These are phyloP conservation scores for Erythrobasidium yunnanense DNA, from an alignment of 768 basidiomycete species.

Conservation along the genomic window DNA sequence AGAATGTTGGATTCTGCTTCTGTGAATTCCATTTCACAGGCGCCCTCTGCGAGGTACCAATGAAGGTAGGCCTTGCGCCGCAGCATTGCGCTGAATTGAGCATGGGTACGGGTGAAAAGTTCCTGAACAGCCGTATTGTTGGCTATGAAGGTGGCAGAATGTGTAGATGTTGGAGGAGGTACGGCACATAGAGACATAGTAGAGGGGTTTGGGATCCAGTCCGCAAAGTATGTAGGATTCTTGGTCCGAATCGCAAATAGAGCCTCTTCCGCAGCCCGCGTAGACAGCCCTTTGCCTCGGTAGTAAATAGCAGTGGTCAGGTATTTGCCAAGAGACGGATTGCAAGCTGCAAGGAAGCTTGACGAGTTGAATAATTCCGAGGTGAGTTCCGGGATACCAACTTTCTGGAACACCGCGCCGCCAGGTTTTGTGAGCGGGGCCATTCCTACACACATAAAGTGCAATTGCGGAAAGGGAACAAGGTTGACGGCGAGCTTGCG, in stretches of 20 bases:
- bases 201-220: conserved; percentile 44
- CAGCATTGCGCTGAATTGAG: conserved; percentile 68
- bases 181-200: conserved; percentile 40
- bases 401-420: conserved; percentile 52
- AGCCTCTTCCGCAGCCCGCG: conserved; percentile 67
- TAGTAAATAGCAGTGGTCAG: conserved; percentile 78
- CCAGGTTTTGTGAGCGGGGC: conserved; percentile 71
- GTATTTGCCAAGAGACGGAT: conserved; percentile 53
- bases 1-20: conserved; percentile 99
- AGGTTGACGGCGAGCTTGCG: conserved; percentile 88
- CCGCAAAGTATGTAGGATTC: conserved; percentile 25
- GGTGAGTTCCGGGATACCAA: conserved; percentile 60
- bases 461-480: conserved; percentile 90
- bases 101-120: conserved; percentile 62
- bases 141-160: conserved; percentile 45
- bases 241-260: conserved; percentile 61
- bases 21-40: conserved; percentile 72
- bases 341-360: conserved; percentile 60
- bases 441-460: conserved; percentile 92
- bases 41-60: conserved; percentile 84
- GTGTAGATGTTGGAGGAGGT: conserved; percentile 42
- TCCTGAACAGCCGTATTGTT: conserved; percentile 59
- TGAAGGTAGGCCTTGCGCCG: conserved; percentile 74
- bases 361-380: conserved; percentile 60
- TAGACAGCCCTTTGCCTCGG: conserved; percentile 62